phyloP scores from a whole-genome alignment of 2,329 filamentous ascomycete genomes.

The Tolypocladium cylindrosporum region DNA sequence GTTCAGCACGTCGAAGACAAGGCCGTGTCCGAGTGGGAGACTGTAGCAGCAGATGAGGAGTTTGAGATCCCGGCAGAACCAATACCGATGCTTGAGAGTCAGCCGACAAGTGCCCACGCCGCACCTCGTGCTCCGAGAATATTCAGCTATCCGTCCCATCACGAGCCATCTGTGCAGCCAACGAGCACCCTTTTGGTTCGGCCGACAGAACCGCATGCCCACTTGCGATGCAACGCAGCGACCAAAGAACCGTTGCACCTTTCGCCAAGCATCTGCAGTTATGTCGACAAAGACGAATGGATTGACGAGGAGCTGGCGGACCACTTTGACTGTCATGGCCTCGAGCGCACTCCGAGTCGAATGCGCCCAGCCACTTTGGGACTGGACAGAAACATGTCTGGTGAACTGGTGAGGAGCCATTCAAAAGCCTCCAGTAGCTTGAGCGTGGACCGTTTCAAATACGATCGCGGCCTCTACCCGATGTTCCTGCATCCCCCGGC shows the following conservation, averaged over 20 bases:
- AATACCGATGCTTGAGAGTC: not conserved
- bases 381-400: slow-evolving; percentile 1
- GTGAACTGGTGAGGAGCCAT: slow-evolving; percentile 7
- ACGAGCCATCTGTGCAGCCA: not conserved
- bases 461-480: slow-evolving; percentile 29
- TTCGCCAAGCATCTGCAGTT: not conserved
- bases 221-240: not conserved
- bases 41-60: slow-evolving; percentile 16
- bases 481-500: slow-evolving; percentile 25
- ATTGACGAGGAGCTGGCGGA: not conserved
- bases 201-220: not conserved
- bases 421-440: slow-evolving; percentile 22
- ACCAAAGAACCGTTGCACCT: not conserved
- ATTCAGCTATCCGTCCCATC: too few species aligned
- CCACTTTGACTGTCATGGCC: not conserved
- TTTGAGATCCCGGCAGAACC: slow-evolving; percentile 1
- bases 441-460: slow-evolving; percentile 34
- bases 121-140: not conserved
- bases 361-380: not conserved
- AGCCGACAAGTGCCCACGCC: not conserved
- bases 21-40: slow-evolving; percentile 19
- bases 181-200: not conserved
- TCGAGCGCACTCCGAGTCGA: not conserved
- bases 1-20: slow-evolving; percentile 8
- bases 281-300: not conserved